Evolutionary conservation across 768 basidiomycete species (phyloP).

Genomic region (Panaeolus cyanescens): DNA sequence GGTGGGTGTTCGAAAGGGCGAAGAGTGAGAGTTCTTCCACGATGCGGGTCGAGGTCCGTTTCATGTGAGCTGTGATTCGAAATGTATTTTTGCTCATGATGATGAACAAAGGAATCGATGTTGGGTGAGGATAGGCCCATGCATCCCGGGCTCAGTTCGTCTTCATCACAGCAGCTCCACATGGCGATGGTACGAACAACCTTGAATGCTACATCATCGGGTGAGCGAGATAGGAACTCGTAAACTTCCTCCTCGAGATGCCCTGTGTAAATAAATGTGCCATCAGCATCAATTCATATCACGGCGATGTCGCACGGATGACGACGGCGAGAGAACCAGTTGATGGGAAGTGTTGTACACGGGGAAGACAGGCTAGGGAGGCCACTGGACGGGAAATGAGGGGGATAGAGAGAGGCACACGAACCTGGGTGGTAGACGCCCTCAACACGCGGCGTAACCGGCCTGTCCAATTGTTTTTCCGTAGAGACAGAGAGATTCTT

Average conservation of each 20-base stretch:
- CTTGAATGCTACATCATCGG: constrained; percentile 31
- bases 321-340: background rate
- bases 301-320: background rate
- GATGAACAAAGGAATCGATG: background rate
- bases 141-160: constrained; percentile 40
- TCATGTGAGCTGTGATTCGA: background rate
- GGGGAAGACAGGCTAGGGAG: background rate
- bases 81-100: background rate
- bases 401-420: constrained; percentile 6
- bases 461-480: background rate
- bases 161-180: constrained; percentile 52
- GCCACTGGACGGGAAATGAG: background rate
- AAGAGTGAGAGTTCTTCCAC: background rate
- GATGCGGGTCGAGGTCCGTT: background rate
- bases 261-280: constrained; percentile 23
- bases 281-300: background rate
- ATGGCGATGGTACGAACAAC: constrained; percentile 38
- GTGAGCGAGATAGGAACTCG: constrained; percentile 40
- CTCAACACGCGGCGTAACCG: constrained; percentile 2
- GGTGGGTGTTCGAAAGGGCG: background rate
- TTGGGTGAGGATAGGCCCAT: constrained; percentile 12
- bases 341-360: background rate
- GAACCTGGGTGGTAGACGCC: constrained; percentile 42
- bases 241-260: constrained; percentile 38
- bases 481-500: constrained; percentile 14